Evolutionary conservation across 2,329 filamentous ascomycete species (phyloP).

Genomic region (Rutstroemia sydowiana): DNA sequence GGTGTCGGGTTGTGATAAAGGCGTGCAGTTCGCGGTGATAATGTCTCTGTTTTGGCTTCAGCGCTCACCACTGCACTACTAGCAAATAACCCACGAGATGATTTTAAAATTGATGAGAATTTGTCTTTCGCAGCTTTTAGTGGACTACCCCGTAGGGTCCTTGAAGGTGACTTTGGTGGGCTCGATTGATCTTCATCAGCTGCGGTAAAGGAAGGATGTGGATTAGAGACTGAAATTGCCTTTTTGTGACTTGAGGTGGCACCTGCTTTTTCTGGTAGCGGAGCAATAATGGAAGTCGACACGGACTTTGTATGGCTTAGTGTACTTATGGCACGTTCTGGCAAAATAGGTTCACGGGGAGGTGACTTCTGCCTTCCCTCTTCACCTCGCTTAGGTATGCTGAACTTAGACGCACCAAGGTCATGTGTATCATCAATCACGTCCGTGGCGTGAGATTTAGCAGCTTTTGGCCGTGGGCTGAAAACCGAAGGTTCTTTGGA

Average conservation of each 20-base stretch:
- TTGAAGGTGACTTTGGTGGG: constrained; percentile 46
- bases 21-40: constrained; percentile 46
- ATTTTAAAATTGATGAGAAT: constrained; percentile 82
- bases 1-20: constrained; percentile 37
- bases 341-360: constrained; percentile 23
- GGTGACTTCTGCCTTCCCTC: constrained; percentile 29
- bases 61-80: constrained; percentile 62
- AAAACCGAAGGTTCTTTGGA: constrained; percentile 29
- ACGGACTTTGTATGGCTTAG: constrained; percentile 53
- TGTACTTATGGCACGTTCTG: constrained; percentile 27
- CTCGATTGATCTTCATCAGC: constrained; percentile 17
- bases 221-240: constrained; percentile 52
- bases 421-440: constrained; percentile 49
- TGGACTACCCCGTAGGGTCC: constrained; percentile 62
- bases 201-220: constrained; percentile 48
- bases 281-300: constrained; percentile 53
- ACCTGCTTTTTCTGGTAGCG: constrained; percentile 36
- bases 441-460: constrained; percentile 56
- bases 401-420: constrained; percentile 41
- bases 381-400: constrained; percentile 35
- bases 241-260: constrained; percentile 42
- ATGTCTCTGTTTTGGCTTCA: constrained; percentile 50
- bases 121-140: constrained; percentile 90
- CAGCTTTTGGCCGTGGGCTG: constrained; percentile 44
- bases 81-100: constrained; percentile 77